phyloP scores from a whole-genome alignment of 176 grass and related monocot genomes.

The Carex pumila region DNA sequence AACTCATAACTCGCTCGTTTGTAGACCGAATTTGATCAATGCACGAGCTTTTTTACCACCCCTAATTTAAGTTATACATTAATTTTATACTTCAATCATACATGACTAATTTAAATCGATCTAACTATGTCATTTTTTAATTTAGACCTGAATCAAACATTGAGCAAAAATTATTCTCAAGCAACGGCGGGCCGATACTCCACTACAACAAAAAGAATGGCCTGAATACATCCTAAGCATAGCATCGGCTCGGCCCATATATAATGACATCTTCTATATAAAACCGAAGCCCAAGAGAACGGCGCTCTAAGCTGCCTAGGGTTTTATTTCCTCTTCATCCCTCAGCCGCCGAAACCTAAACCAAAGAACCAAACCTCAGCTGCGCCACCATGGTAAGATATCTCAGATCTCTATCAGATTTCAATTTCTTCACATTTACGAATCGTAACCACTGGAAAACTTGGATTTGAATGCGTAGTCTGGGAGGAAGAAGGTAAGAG shows the following conservation, averaged over 20 bases:
- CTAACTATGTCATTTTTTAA: no score
- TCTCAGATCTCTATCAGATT: conserved; percentile 1
- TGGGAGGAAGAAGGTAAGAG: conserved; percentile 62
- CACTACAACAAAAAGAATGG: neutral
- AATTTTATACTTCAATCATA: no score
- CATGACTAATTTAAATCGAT: no score
- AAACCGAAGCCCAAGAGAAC: neutral
- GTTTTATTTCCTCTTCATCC: neutral
- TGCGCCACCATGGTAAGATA: conserved; percentile 49
- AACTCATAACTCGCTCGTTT: no score
- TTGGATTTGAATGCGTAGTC: conserved; percentile 29
- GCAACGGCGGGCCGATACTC: neutral
- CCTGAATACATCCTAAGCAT: neutral
- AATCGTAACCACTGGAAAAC: neutral
- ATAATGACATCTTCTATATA: neutral
- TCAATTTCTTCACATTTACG: neutral
- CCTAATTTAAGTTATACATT: no score
- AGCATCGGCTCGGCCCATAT: neutral
- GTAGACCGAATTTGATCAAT: no score
- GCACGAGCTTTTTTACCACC: no score
- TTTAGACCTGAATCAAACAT: no score
- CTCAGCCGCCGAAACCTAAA: neutral
- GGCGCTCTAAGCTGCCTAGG: neutral
- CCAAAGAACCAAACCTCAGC: neutral
- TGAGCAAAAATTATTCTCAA: no score